Evolutionary conservation across 192 early-diverging fungal genomes (phyloP).

Genomic region (Kickxella alabastrina): DNA sequence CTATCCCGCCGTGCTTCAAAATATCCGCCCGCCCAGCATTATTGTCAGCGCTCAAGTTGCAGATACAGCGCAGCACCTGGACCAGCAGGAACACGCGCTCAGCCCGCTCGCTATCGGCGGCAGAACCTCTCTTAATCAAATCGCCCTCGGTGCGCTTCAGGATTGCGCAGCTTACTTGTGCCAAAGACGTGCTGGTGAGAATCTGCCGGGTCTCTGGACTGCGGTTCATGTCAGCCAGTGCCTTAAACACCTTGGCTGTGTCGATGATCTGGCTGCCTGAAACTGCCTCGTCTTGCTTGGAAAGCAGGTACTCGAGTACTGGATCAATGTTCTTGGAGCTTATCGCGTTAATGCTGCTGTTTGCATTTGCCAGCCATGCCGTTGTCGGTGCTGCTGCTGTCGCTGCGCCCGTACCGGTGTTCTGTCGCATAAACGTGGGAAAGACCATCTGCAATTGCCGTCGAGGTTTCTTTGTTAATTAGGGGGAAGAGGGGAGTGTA

Average conservation of each 20-base stretch:
- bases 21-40: conserved; percentile 15
- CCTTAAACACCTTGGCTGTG: conserved; percentile 32
- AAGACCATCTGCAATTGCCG: neutral
- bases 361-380: neutral
- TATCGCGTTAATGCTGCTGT: neutral
- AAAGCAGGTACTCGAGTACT: neutral
- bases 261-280: conserved; percentile 6
- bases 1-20: conserved; percentile 7
- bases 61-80: conserved; percentile 41
- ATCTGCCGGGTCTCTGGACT: conserved; percentile 2
- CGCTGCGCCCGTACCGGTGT: neutral
- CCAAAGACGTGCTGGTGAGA: conserved; percentile 8
- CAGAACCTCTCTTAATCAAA: neutral
- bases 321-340: neutral
- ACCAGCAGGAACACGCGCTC: conserved; percentile 31
- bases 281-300: conserved; percentile 1
- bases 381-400: neutral
- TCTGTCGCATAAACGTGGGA: conserved; percentile 2
- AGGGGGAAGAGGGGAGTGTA: neutral
- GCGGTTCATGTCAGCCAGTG: conserved; percentile 35
- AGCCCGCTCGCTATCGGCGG: conserved; percentile 8
- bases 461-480: neutral
- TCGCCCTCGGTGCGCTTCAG: conserved; percentile 10
- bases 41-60: conserved; percentile 45
- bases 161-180: conserved; percentile 3